A percentile compares a stretch with the other conserved stretches of the same genome.
These are phyloP conservation scores for Pseudogymnoascus sp. DNA, from an alignment of 2,329 filamentous ascomycete species.

Conservation along the genomic window DNA sequence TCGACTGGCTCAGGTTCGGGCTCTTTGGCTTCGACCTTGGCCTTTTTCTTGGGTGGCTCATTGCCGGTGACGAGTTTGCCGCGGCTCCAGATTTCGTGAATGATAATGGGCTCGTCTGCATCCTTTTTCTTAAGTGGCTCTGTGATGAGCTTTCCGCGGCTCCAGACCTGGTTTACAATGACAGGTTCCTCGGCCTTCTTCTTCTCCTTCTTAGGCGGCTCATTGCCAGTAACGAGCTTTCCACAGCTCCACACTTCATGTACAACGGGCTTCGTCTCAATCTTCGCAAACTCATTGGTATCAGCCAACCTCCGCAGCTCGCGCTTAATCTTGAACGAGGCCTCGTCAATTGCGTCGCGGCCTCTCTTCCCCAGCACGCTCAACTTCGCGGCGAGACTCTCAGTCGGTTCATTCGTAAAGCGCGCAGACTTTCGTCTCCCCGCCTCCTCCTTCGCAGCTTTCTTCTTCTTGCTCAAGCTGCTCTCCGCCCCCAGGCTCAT, in stretches of 20 bases:
- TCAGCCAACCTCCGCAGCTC: slow-evolving; percentile 54
- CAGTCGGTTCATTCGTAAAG: slow-evolving; percentile 36
- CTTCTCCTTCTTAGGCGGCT: slow-evolving; percentile 25
- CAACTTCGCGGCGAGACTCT: slow-evolving; percentile 40
- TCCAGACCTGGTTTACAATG: slow-evolving; percentile 53
- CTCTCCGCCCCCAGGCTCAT: slow-evolving; percentile 14
- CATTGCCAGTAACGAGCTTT: slow-evolving; percentile 13
- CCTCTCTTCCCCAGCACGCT: slow-evolving; percentile 54
- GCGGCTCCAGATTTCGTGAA: slow-evolving; percentile 8
- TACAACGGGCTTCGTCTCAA: slow-evolving; percentile 44
- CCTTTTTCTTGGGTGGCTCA: slow-evolving; percentile 24
- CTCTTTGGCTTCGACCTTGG: slow-evolving; percentile 26
- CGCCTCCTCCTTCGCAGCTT: slow-evolving; percentile 24
- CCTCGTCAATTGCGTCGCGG: slow-evolving; percentile 45
- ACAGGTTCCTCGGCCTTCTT: slow-evolving; percentile 25
- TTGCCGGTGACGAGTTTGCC: slow-evolving; percentile 14
- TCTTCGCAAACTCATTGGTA: slow-evolving; percentile 53
- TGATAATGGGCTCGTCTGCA: not conserved
- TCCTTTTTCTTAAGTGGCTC: slow-evolving; percentile 32
- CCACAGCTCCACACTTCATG: slow-evolving; percentile 10
- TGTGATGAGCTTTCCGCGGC: slow-evolving; percentile 55
- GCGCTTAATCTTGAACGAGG: slow-evolving; percentile 41
- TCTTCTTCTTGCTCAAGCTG: slow-evolving; percentile 26
- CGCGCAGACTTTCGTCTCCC: slow-evolving; percentile 34
- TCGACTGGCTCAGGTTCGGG: slow-evolving; percentile 32